Evolutionary conservation across 177 flowering plant species (phyloP).

Genomic region (Vitis hybrid): DNA sequence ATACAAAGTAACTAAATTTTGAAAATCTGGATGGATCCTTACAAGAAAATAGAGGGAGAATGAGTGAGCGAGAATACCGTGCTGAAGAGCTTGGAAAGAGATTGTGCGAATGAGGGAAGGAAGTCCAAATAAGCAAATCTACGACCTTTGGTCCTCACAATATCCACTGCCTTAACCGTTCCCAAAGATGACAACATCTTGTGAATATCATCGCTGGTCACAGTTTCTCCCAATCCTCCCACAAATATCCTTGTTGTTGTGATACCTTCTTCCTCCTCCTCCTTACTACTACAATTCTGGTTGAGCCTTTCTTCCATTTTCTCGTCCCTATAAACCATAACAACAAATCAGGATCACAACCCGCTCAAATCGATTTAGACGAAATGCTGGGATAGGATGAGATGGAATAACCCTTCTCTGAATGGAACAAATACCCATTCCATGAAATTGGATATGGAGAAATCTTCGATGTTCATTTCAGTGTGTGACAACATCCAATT

Average conservation of each 20-base stretch:
- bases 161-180: conserved; percentile 37
- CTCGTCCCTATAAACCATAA: no score
- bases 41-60: neutral
- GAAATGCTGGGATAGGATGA: no score
- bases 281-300: neutral
- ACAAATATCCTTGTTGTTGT: conserved; percentile 50
- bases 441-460: no score
- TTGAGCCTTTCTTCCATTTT: no score
- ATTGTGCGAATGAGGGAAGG: conserved; percentile 51
- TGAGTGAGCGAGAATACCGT: conserved; percentile 32
- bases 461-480: no score
- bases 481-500: no score
- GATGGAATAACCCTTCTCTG: no score
- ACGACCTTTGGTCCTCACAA: conserved; percentile 71
- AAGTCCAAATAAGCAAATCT: conserved; percentile 80
- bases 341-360: no score
- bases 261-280: neutral
- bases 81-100: conserved; percentile 76
- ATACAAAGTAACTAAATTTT: neutral
- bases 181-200: conserved; percentile 65
- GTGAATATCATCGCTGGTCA: conserved; percentile 50
- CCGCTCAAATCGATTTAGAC: no score
- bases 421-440: no score
- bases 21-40: neutral
- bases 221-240: conserved; percentile 72